phyloP scores from a whole-genome alignment of 2,329 filamentous ascomycete genomes.

The Beauveria australis region DNA sequence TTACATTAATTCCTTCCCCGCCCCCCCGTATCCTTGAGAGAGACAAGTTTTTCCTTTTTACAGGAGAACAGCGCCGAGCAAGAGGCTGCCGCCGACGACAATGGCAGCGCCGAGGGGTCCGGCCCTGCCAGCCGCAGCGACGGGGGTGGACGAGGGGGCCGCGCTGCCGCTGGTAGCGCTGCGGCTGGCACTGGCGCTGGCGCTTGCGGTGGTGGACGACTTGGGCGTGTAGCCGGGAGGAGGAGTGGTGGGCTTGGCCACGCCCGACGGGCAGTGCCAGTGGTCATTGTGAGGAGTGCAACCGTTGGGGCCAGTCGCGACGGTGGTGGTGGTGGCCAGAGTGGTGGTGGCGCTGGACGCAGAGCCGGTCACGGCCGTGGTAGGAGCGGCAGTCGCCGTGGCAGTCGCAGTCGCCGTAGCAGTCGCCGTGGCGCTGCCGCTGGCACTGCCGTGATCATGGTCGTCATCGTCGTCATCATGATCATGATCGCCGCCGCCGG shows the following conservation, averaged over 20 bases:
- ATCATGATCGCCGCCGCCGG: not conserved
- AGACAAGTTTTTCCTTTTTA: not conserved
- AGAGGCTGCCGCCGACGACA: slow-evolving; percentile 11
- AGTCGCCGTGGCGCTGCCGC: too few species aligned
- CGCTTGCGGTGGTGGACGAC: not conserved
- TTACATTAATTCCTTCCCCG: not conserved
- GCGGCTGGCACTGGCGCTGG: not conserved
- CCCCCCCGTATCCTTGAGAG: too few species aligned
- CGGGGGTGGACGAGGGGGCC: not conserved
- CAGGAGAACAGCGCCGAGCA: slow-evolving; percentile 12
- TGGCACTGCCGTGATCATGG: too few species aligned
- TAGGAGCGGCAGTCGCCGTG: too few species aligned
- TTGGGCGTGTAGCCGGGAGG: slow-evolving; percentile 6
- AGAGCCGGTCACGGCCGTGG: too few species aligned
- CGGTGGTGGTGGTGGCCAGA: too few species aligned
- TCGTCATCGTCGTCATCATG: too few species aligned
- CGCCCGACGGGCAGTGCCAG: slow-evolving; percentile 10
- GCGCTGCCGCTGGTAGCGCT: not conserved
- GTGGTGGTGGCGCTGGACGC: too few species aligned
- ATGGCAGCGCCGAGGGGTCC: slow-evolving; percentile 3
- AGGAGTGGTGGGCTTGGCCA: slow-evolving; percentile 9
- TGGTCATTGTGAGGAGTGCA: slow-evolving; percentile 11
- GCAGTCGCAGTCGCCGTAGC: too few species aligned
- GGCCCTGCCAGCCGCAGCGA: not conserved
- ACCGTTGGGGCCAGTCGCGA: too few species aligned